These are phyloP conservation scores for Penicillium nucicola DNA, from an alignment of 495 filamentous ascomycete genomes.

Conservation along the genomic window DNA sequence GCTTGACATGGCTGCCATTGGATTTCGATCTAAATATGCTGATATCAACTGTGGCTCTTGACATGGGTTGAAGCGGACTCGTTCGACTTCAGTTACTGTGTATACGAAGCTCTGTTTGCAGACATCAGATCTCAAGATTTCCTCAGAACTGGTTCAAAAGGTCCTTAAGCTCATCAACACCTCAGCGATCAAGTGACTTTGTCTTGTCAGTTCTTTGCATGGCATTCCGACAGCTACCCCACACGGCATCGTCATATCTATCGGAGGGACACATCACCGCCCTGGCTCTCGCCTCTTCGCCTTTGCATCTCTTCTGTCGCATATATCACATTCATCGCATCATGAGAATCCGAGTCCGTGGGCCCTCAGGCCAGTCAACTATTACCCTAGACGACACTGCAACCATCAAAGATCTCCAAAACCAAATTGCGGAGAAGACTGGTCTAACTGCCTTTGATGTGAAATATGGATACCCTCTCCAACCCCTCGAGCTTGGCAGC, in stretches of 20 bases:
- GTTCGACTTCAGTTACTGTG: too few relatives aligned
- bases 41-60: too few relatives aligned
- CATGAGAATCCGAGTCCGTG: slow-evolving; percentile 64
- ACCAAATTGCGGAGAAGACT: slow-evolving; percentile 54
- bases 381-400: slow-evolving; percentile 63
- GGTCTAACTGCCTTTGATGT: slow-evolving; percentile 58
- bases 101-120: too few relatives aligned
- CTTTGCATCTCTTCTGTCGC: neutral
- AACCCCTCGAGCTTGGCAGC: slow-evolving; percentile 58
- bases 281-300: neutral
- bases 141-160: too few relatives aligned
- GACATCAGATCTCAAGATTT: too few relatives aligned
- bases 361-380: slow-evolving; percentile 58
- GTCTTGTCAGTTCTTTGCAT: neutral
- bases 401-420: slow-evolving; percentile 60
- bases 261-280: slow-evolving; percentile 1
- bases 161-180: too few relatives aligned
- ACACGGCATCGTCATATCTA: slow-evolving; percentile 15
- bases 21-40: too few relatives aligned
- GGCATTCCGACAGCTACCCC: slow-evolving; percentile 4
- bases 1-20: too few relatives aligned
- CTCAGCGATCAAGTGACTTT: too few relatives aligned
- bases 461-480: slow-evolving; percentile 81
- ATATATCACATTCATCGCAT: neutral
- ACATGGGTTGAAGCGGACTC: too few relatives aligned